phyloP scores from a whole-genome alignment of 352 stramenopile genomes.

The Blastocystis sp. region DNA sequence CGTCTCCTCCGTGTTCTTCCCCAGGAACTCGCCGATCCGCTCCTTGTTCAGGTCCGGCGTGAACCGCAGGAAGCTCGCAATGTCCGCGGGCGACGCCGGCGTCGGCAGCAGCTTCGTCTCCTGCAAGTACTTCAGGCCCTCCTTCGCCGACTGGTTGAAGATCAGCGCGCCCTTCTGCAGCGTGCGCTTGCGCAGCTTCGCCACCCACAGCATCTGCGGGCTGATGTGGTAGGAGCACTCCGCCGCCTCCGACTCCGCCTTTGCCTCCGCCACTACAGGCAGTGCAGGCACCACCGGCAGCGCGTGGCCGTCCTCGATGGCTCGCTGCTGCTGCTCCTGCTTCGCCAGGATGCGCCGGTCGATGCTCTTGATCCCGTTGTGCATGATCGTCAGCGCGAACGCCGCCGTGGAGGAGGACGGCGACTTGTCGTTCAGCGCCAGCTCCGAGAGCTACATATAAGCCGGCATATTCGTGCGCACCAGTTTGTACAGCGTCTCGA shows the following conservation, averaged over 20 bases:
- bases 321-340: slow-evolving; percentile 34
- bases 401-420: neutral
- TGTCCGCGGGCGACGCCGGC: slow-evolving; percentile 43
- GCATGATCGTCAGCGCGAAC: slow-evolving; percentile 41
- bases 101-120: slow-evolving; percentile 47
- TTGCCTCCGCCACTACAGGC: too few relatives aligned
- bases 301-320: slow-evolving; percentile 33
- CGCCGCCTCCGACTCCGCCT: neutral
- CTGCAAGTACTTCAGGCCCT: slow-evolving; percentile 65
- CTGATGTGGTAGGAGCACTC: slow-evolving; percentile 53
- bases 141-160: slow-evolving; percentile 63
- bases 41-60: slow-evolving; percentile 86
- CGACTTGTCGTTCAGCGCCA: slow-evolving; percentile 31
- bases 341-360: slow-evolving; percentile 46
- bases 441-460: slow-evolving; percentile 45
- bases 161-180: slow-evolving; percentile 58
- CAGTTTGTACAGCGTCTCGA: slow-evolving; percentile 69
- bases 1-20: slow-evolving; percentile 88
- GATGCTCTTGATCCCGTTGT: slow-evolving; percentile 57
- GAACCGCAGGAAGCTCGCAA: slow-evolving; percentile 81
- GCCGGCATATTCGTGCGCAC: neutral
- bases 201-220: slow-evolving; percentile 64
- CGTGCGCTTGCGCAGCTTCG: slow-evolving; percentile 67
- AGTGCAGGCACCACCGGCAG: neutral
- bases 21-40: slow-evolving; percentile 89